These are phyloP conservation scores for Rhizophagus sp. DNA, from an alignment of 192 early-diverging fungal genomes.

Conservation along the genomic window DNA sequence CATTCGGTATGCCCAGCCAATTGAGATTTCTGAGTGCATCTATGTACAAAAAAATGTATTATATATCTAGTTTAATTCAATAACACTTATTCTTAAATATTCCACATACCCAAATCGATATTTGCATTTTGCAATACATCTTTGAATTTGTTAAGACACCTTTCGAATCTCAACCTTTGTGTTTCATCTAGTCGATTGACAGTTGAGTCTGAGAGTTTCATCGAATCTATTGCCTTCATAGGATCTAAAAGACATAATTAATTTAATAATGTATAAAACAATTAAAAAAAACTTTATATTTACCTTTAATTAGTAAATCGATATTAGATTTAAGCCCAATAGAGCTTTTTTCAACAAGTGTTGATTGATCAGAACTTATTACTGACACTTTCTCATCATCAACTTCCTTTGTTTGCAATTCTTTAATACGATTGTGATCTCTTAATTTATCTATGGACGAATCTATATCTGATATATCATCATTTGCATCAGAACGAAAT, in stretches of 20 bases:
- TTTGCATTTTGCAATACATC: conserved; percentile 55
- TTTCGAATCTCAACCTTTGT: conserved; percentile 40
- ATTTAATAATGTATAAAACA: neutral
- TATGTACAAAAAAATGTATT: conserved; percentile 31
- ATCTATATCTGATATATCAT: conserved; percentile 36
- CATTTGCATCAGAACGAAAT: conserved; percentile 46
- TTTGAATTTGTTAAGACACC: conserved; percentile 49
- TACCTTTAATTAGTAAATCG: neutral
- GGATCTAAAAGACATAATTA: conserved; percentile 27
- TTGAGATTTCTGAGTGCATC: conserved; percentile 74
- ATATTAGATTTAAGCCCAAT: neutral
- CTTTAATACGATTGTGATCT: neutral
- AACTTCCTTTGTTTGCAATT: neutral
- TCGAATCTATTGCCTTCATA: conserved; percentile 38
- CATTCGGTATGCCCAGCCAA: conserved; percentile 92
- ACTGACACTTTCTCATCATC: neutral
- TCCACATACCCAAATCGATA: conserved; percentile 62
- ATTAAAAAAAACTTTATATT: neutral
- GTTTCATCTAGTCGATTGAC: conserved; percentile 32
- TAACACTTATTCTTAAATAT: neutral
- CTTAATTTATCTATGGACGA: conserved; percentile 8
- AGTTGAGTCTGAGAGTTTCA: conserved; percentile 33
- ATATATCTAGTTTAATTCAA: neutral
- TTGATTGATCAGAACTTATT: neutral
- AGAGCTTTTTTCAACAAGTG: conserved; percentile 3